Percentiles rank a stretch among this genome's conserved stretches.
phyloP scores from a whole-genome alignment of 1,284 basidiomycete genomes.

The Ceratobasidium sp. region DNA sequence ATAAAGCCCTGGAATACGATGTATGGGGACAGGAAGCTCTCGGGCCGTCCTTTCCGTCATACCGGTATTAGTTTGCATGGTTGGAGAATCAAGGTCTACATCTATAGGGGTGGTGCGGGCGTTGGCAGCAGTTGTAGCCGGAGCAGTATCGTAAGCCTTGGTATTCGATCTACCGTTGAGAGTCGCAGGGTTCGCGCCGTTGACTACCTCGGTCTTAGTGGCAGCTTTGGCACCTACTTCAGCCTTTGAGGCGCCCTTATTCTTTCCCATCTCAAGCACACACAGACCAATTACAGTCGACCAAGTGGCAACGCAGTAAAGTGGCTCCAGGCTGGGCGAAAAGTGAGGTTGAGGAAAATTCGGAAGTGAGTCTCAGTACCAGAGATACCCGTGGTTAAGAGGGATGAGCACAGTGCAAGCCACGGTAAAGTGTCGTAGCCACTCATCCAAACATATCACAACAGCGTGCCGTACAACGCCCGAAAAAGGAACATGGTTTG shows the following conservation, averaged over 20 bases:
- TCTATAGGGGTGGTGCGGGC: too few species aligned
- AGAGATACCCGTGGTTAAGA: not conserved
- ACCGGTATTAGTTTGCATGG: too few species aligned
- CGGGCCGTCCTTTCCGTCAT: not conserved
- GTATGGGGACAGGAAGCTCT: not conserved
- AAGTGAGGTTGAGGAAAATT: not conserved
- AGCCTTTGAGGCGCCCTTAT: not conserved
- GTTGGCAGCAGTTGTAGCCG: not conserved
- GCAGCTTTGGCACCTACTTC: too few species aligned
- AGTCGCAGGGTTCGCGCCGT: not conserved
- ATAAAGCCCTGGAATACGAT: not conserved
- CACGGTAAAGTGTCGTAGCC: slow-evolving; percentile 34
- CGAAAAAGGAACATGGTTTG: not conserved
- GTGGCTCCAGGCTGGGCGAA: slow-evolving; percentile 4
- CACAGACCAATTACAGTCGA: not conserved
- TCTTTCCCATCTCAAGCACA: slow-evolving; percentile 27
- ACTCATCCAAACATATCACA: slow-evolving; percentile 14
- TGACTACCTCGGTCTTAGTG: too few species aligned
- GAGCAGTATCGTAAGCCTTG: not conserved
- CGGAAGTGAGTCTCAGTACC: not conserved
- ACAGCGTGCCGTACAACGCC: not conserved
- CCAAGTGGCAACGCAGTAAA: not conserved
- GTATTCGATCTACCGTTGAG: not conserved
- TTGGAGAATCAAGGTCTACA: too few species aligned
- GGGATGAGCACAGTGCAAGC: slow-evolving; percentile 16